Conservation (phyloP, 768 basidiomycete genomes). For the Filobasidium wieringae region DNA sequence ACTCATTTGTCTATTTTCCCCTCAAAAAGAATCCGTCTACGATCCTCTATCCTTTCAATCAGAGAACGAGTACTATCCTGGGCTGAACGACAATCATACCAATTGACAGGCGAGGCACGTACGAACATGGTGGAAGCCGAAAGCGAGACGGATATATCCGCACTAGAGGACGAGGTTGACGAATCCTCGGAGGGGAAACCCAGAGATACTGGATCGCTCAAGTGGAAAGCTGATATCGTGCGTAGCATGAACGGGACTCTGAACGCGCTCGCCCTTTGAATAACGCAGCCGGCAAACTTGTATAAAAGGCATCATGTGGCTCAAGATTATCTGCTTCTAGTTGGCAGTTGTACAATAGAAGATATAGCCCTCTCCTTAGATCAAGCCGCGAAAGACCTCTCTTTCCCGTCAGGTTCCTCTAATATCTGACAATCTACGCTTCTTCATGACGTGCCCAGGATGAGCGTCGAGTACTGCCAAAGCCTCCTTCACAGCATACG, state of each 20-base stretch:
- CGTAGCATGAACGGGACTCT: neutral
- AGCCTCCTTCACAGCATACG: slow-evolving; percentile 29
- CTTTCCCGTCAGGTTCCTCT: neutral
- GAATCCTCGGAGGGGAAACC: neutral
- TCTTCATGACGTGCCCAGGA: slow-evolving; percentile 11
- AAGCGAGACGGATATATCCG: neutral
- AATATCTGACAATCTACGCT: slow-evolving; percentile 7
- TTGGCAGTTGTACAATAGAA: neutral
- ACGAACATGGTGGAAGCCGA: neutral
- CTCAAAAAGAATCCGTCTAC: neutral
- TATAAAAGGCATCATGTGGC: neutral
- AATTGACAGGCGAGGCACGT: neutral
- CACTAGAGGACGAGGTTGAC: neutral
- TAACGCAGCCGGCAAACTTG: neutral
- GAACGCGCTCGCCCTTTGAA: neutral
- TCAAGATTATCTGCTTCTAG: neutral
- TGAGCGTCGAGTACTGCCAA: slow-evolving; percentile 27
- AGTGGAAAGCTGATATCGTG: neutral
- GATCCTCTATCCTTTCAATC: neutral
- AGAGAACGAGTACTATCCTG: neutral
- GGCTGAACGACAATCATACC: neutral
- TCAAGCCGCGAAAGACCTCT: no score
- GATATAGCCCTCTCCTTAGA: no score
- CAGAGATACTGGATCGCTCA: neutral
- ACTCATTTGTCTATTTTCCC: neutral